Base-by-base conservation (phyloP, 192 early-diverging fungal genomes). In the Coemansia reversa region DNA sequence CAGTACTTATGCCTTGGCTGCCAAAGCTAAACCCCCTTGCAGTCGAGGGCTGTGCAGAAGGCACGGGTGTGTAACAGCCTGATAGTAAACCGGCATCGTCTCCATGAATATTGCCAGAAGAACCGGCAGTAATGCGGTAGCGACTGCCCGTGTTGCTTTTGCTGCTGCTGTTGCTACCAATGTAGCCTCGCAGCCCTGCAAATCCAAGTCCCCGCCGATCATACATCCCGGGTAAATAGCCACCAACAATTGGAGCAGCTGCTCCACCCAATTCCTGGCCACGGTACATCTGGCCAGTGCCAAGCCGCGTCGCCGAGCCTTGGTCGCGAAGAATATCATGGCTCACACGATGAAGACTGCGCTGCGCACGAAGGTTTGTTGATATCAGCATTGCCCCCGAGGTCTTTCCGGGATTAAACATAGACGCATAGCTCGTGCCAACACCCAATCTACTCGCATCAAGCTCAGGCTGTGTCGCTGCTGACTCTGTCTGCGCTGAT, bases 181-280 rank as follows among this genome's bases (percentile, higher is more conserved):
- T 81, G 51, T 75, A 81, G 16, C 78, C 78, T 0, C 78, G 78
- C 51, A 81, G 29, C 25, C 78, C 78, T 42, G 78, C 78, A 54
- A 66, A 65, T 9, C 78, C 78, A 18, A 81, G 63, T 22, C 69
- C 57, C 1, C 62, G 62, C 19, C 78, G 62, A 27, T 63, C 66
- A 52, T 69, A 65, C 25, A 48, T 22, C 3, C 51, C 64, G 18
- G 28, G 29, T 19, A 60, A 53, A 27, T 60, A 58, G 5, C 63
- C 67, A 55, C 62, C 39, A 12, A 50, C 63, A 11, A 55, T 63
- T 14, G 78, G 78, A 8, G 78, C 75, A 62, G 66, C 65, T 6
- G 64, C 50, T n/a, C 78, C 73, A 39, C 72, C 70, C 30, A 45
- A 25, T 16, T 59, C 45, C 62, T 20, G 57, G 8, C 77, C 72